Base-by-base conservation (phyloP, 345 rosid species). In the Brassica juncea region DNA sequence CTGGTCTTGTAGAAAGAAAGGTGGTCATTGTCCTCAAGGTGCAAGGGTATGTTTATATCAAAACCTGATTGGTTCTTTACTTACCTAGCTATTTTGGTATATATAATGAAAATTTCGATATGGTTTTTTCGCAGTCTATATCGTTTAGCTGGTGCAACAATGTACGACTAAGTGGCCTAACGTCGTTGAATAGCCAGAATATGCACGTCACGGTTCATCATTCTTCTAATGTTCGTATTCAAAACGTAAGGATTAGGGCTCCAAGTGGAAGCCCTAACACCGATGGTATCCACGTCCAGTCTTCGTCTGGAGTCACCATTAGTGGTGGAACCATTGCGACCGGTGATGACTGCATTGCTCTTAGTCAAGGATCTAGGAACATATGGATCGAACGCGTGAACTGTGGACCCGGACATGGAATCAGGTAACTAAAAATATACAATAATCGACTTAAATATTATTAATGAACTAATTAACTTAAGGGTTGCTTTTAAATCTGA, bases 391-490 rank as follows among this genome's bases (percentile, higher is more conserved):
- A 85, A 59, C 78, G 84, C 5, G 72, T 88, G 5, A 57, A 80
- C 0, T 89, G 93, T 74, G 93, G 93, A 72, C 93, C 93, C 0
- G 93, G 93, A 66, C 93, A 88, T 47, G 92, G 92, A 19, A 85
- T 89, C 30, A 88, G 91, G 89, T 88, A 16, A 57, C 23, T 9
- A 23, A 64, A 4, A 31, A 11, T 32, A 0, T 14, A 49, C 11
- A 61, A 35, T 11, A 8, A 21, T 62, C 0, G 8, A 19, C 15
- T 25, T 65, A 52, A 52, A 52, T 52, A n/a, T 0, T 35, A 37
- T 19, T 9, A 66, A 78, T 34, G 66, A 25, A 39, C 12, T 15
- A 63, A 19, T 16, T 63, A 54, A 70, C 32, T 6, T 71, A 2
- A 23, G n/a, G 25, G 23, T 72, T 71, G 27, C 44, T 66, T 72